phyloP scores from a whole-genome alignment of 78 protist genomes.

The Dictyostelium citrinum region DNA sequence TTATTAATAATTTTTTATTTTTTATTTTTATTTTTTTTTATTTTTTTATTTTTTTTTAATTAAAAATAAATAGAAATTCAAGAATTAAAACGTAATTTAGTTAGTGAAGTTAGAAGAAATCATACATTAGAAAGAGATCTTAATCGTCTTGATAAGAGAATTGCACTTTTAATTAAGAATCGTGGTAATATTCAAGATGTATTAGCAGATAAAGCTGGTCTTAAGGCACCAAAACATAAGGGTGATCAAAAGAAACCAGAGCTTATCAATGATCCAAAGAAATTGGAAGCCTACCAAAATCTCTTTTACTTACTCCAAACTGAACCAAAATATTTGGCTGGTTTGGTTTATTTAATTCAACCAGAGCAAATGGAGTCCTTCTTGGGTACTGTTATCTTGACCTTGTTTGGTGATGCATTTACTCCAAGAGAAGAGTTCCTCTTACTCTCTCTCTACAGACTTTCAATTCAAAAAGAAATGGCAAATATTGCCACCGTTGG shows the following conservation, averaged over 20 bases:
- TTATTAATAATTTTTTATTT: not conserved
- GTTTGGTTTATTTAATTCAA: constrained; percentile 69
- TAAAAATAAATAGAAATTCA: constrained; percentile 29
- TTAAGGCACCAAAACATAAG: constrained; percentile 72
- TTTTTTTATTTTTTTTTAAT: not conserved
- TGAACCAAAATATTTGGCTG: constrained; percentile 90
- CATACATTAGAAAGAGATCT: constrained; percentile 84
- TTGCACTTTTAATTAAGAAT: constrained; percentile 86
- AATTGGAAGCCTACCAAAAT: constrained; percentile 82
- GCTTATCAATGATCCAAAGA: constrained; percentile 79
- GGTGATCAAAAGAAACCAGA: constrained; percentile 79
- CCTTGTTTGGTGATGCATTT: constrained; percentile 91
- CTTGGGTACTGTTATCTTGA: constrained; percentile 86
- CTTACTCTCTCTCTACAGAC: constrained; percentile 80
- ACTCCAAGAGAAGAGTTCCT: constrained; percentile 92
- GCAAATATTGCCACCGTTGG: constrained; percentile 70
- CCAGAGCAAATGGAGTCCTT: constrained; percentile 87
- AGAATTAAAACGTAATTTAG: constrained; percentile 75
- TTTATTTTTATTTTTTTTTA: not conserved
- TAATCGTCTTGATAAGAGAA: constrained; percentile 85
- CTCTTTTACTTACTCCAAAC: constrained; percentile 89
- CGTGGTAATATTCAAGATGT: constrained; percentile 82
- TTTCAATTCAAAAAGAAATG: constrained; percentile 84
- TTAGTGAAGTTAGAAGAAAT: constrained; percentile 83
- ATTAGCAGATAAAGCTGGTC: constrained; percentile 77